These are phyloP conservation scores for Phytophthora foliorum DNA, from an alignment of 352 stramenopile species.

Conservation along the genomic window DNA sequence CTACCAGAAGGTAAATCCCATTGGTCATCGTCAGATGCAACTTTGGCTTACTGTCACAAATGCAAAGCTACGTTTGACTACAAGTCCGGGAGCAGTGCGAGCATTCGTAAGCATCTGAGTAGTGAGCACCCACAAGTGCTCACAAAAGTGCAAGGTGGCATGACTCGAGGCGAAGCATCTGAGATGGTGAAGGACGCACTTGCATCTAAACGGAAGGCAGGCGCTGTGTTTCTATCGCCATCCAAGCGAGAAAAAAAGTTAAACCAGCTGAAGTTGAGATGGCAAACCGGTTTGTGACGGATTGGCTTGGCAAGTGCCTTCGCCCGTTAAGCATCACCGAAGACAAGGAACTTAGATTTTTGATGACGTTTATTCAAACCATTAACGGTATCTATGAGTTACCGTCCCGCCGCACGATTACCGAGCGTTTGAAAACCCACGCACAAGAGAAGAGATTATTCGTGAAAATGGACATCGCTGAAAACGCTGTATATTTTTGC, in stretches of 20 bases:
- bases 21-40: conserved; percentile 11
- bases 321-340: conserved; percentile 2
- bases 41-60: conserved; percentile 1
- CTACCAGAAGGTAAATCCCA: conserved; percentile 3
- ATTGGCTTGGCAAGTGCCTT: conserved; percentile 5
- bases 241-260: conserved; percentile 1
- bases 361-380: conserved; percentile 6
- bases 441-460: not conserved
- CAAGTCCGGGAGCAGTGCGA: conserved; percentile 1
- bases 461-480: conserved; percentile 1
- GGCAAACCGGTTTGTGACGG: not conserved
- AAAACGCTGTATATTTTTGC: not conserved
- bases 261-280: conserved; percentile 14
- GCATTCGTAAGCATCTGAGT: not conserved
- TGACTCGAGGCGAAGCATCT: not conserved
- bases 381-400: conserved; percentile 26
- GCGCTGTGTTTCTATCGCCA: not conserved
- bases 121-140: not conserved
- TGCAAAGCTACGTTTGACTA: not conserved
- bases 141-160: not conserved
- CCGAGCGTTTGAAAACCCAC: conserved; percentile 13
- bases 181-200: not conserved
- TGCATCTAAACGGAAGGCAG: conserved; percentile 4
- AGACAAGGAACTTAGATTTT: conserved; percentile 13
- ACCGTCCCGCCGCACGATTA: conserved; percentile 11